These are phyloP conservation scores for Paracamarosporium sp. DNA, from an alignment of 2,329 filamentous ascomycete genomes.

Conservation along the genomic window DNA sequence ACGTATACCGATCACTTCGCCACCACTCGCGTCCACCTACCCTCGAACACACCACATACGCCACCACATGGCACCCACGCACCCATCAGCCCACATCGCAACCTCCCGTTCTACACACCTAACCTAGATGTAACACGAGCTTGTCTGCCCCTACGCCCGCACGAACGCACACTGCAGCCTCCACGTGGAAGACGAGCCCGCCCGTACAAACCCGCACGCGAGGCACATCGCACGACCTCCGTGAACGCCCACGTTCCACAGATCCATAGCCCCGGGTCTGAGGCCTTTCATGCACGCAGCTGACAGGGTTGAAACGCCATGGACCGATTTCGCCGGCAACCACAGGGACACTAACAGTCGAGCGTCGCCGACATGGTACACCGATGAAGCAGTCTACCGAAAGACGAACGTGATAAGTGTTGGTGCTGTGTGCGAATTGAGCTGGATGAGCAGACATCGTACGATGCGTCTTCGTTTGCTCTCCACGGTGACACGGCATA, in stretches of 20 bases:
- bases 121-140: background rate
- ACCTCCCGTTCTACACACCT: no score
- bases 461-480: background rate
- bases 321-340: no score
- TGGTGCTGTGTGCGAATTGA: background rate
- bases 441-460: background rate
- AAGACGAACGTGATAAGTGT: background rate
- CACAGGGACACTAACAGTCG: no score
- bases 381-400: no score
- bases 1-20: no score
- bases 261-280: background rate
- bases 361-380: no score
- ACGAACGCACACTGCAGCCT: background rate
- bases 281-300: background rate
- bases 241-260: background rate
- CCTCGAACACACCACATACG: background rate
- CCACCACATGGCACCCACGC: background rate
- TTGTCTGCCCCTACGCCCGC: background rate
- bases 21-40: background rate
- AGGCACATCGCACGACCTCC: background rate
- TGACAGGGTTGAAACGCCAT: background rate
- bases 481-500: background rate
- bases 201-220: slow-evolving; percentile 12
- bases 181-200: background rate
- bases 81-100: background rate